Evolutionary conservation across 257 asterid genomes (phyloP).

Genomic region (Salvia rosmarinus): DNA sequence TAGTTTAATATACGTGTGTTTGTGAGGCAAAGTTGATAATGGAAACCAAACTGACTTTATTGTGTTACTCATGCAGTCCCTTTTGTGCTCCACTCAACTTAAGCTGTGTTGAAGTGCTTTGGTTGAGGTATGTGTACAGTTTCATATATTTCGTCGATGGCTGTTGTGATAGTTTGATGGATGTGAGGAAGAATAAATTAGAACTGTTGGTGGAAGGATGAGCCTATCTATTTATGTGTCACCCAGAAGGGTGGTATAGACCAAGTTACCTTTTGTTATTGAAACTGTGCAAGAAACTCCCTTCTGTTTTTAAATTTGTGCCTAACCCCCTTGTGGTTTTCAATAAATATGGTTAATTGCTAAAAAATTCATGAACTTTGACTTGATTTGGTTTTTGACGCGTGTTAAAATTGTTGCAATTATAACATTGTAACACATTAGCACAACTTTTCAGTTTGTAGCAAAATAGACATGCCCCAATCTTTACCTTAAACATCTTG

Average conservation of each 20-base stretch:
- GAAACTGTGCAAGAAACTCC: background rate
- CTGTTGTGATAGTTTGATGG: background rate
- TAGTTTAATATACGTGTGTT: background rate
- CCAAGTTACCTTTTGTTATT: background rate
- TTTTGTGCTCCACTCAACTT: slow-evolving; percentile 47
- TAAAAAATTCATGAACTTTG: too few relatives aligned
- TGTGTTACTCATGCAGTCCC: slow-evolving; percentile 49
- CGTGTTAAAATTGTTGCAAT: too few relatives aligned
- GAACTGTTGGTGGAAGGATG: background rate
- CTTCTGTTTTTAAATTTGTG: background rate
- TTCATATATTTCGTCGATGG: background rate
- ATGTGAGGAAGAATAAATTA: background rate
- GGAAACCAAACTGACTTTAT: slow-evolving; percentile 13
- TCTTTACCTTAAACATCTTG: too few relatives aligned
- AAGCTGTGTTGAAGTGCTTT: slow-evolving; percentile 28
- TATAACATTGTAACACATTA: too few relatives aligned
- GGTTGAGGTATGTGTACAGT: slow-evolving; percentile 29
- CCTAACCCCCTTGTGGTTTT: background rate
- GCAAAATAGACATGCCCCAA: too few relatives aligned
- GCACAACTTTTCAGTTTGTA: too few relatives aligned
- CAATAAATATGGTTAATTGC: too few relatives aligned
- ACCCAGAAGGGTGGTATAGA: background rate
- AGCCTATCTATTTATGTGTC: background rate
- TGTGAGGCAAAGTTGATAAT: background rate
- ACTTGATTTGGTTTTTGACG: too few relatives aligned